A percentile compares a stretch with the other conserved stretches of the same genome.
These are phyloP conservation scores for Bimuria novae-zelandiae DNA, from an alignment of 2,329 filamentous ascomycete genomes.

Conservation along the genomic window DNA sequence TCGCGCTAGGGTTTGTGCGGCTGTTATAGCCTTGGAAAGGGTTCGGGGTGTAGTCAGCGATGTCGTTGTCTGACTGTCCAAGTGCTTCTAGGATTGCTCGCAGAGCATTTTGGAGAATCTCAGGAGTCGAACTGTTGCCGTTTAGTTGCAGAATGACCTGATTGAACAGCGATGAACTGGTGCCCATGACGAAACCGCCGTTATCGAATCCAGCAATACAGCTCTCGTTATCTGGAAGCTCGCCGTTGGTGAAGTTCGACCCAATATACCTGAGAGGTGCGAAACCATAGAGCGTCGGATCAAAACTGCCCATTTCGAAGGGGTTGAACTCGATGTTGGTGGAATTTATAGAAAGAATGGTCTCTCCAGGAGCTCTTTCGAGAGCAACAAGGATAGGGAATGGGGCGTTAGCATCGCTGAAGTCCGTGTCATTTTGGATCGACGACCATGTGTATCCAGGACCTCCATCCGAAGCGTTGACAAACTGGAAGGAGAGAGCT, in stretches of 20 bases:
- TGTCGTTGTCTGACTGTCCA: constrained; percentile 67
- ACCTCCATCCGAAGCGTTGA: constrained; percentile 76
- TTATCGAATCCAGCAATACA: constrained; percentile 86
- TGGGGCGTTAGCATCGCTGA: constrained; percentile 66
- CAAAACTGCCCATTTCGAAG: constrained; percentile 77
- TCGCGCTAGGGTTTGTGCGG: constrained; percentile 61
- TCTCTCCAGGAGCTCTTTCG: constrained; percentile 65
- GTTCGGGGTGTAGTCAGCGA: constrained; percentile 75
- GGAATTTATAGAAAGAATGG: no score
- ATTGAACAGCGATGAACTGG: constrained; percentile 85
- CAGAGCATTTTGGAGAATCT: constrained; percentile 58
- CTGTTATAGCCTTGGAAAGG: constrained; percentile 73
- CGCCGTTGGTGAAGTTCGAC: constrained; percentile 70
- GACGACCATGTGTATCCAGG: constrained; percentile 78
- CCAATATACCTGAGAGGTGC: constrained; percentile 73
- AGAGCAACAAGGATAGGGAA: constrained; percentile 76
- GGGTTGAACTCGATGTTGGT: constrained; percentile 81
- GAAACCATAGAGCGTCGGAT: constrained; percentile 73
- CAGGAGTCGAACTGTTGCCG: constrained; percentile 53
- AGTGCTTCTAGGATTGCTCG: constrained; percentile 59
- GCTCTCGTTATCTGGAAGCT: constrained; percentile 57
- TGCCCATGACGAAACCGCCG: constrained; percentile 82
- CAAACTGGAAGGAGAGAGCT: constrained; percentile 81
- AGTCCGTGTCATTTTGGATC: constrained; percentile 66
- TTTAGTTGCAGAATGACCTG: constrained; percentile 71